Conservation (phyloP, 31 red algal species). For the Odonthalia washingtoniensis region DNA sequence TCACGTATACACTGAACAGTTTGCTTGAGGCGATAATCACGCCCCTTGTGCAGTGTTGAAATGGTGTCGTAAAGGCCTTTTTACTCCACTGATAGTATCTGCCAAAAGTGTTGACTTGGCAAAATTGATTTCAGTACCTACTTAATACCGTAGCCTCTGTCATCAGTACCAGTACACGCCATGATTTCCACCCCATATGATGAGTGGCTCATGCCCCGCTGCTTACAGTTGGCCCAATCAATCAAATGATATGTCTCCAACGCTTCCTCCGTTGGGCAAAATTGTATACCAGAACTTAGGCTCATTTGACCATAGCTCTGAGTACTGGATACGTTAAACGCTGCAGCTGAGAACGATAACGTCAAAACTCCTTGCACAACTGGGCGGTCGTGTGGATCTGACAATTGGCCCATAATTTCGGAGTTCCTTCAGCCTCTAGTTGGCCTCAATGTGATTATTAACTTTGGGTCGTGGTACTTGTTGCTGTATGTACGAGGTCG, state of each 20-base stretch:
- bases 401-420: neutral
- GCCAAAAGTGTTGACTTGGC: neutral
- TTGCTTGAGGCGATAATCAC: neutral
- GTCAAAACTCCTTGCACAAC: neutral
- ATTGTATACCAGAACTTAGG: neutral
- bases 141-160: constrained; percentile 3
- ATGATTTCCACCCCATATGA: constrained; percentile 9
- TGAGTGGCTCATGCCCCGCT: neutral
- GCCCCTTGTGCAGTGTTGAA: neutral
- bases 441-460: neutral
- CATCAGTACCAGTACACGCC: neutral
- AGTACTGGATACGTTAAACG: neutral
- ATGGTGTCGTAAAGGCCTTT: constrained; percentile 6
- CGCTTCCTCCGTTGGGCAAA: neutral
- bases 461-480: neutral
- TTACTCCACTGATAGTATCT: neutral
- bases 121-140: neutral
- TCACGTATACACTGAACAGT: constrained; percentile 2
- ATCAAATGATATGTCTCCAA: neutral
- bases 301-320: neutral
- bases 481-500: neutral
- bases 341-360: constrained; percentile 2
- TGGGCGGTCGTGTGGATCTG: neutral
- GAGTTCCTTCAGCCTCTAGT: neutral
- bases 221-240: constrained; percentile 1